Evolutionary conservation across 2,329 filamentous ascomycete species (phyloP).

Genomic region (Hymenoscyphus salicellus): DNA sequence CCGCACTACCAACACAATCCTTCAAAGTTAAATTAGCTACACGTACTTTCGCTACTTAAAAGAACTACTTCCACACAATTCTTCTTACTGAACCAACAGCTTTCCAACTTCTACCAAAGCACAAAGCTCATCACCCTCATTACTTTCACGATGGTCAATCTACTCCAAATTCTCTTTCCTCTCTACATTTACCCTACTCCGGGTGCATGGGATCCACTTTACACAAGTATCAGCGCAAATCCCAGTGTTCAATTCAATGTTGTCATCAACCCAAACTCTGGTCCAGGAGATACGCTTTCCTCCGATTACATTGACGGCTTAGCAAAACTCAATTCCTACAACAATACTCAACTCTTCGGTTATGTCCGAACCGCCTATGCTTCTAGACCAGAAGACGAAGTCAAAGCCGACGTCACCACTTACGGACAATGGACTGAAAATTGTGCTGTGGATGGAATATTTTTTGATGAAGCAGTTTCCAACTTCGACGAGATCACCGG

Average conservation of each 20-base stretch:
- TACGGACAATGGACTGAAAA: slow-evolving; percentile 38
- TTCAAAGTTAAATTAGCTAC: too few species aligned
- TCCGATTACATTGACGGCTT: slow-evolving; percentile 34
- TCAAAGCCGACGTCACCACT: slow-evolving; percentile 36
- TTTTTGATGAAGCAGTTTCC: slow-evolving; percentile 19
- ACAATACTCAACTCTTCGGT: slow-evolving; percentile 39
- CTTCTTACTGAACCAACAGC: too few species aligned
- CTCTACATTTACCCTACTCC: slow-evolving; percentile 29
- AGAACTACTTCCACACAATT: too few species aligned
- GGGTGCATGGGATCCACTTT: slow-evolving; percentile 23
- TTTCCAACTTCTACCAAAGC: too few species aligned
- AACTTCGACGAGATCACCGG: not conserved
- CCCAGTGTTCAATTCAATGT: slow-evolving; percentile 27
- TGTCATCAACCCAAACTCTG: slow-evolving; percentile 30
- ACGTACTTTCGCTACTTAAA: too few species aligned
- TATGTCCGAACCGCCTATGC: slow-evolving; percentile 40
- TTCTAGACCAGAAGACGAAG: slow-evolving; percentile 21
- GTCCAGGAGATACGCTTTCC: slow-evolving; percentile 37
- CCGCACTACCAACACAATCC: too few species aligned
- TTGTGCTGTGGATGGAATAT: slow-evolving; percentile 12
- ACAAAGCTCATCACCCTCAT: too few species aligned
- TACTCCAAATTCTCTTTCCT: slow-evolving; percentile 22
- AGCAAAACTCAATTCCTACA: slow-evolving; percentile 37
- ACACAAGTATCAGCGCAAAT: slow-evolving; percentile 22
- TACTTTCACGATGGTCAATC: not conserved